phyloP scores from a whole-genome alignment of 257 asterid species.

The Linaria vulgaris region DNA sequence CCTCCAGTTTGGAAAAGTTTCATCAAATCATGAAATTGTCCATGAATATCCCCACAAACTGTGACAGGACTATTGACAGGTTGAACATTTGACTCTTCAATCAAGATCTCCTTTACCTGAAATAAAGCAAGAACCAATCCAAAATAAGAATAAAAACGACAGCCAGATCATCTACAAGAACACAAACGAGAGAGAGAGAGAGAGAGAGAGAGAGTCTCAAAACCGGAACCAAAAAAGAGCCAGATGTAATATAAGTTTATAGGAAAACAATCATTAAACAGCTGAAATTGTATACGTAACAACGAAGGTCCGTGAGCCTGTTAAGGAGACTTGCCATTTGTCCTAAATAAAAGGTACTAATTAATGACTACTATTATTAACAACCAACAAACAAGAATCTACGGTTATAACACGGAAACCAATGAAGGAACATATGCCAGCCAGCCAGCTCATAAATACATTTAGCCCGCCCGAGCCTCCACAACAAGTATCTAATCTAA shows the following conservation, averaged over 20 bases:
- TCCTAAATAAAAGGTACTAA: too few species aligned
- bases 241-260: neutral
- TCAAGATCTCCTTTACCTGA: constrained; percentile 96
- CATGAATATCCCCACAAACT: constrained; percentile 97
- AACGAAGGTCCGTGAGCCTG: neutral
- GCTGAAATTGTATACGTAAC: neutral
- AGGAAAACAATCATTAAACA: constrained; percentile 3
- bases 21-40: constrained; percentile 97
- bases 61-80: constrained; percentile 99
- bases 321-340: constrained; percentile 5
- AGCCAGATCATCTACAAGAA: constrained; percentile 2
- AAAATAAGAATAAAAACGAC: constrained; percentile 6
- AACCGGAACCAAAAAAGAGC: constrained; percentile 8
- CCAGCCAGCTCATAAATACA: neutral
- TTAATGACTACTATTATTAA: constrained; percentile 9
- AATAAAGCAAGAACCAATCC: constrained; percentile 21
- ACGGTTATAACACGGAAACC: neutral
- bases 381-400: constrained; percentile 2
- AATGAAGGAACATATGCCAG: neutral
- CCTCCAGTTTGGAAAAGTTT: constrained; percentile 99
- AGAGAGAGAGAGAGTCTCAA: neutral
- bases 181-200: constrained; percentile 5
- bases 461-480: neutral
- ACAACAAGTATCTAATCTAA: neutral
- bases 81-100: constrained; percentile 99